Base-by-base conservation (phyloP, 176 grass and related monocot genomes). In the Carex littledalei region DNA sequence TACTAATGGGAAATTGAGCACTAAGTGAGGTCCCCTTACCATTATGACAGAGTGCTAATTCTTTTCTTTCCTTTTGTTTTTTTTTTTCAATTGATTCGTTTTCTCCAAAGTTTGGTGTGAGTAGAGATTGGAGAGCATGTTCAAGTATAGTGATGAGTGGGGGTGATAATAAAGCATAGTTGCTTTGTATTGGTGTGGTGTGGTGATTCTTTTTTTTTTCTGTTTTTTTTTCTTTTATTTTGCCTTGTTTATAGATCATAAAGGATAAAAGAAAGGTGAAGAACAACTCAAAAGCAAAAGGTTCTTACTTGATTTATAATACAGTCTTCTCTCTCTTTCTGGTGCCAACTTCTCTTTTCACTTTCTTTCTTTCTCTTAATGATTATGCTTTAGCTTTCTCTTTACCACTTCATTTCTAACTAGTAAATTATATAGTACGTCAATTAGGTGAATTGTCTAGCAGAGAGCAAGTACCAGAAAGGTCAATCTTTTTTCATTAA, bases 161-260 rank as follows among this genome's bases (percentile, higher is more conserved):
- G 17, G 39, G 20, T 83, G 88, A 85, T 84, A 94, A 95, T 94
- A 95, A 94, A 85, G 81, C 91, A 83, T 82, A 89, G 86, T 88
- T 94, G 91, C 69, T 92, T 62, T 95, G 90, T 85, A 65, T 92
- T 81, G 83, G 86, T 91, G 79, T 95, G 91, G 81, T 86, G 87
- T 90, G 83, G 67, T 71, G 83, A 45, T 26, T 63, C 6, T 85
- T 63, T 78, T 89, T 91, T 86, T 84, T 92, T 24, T 66, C 9
- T 45, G 1, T 29, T 39, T 84, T 83, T 89, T 84, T 90, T 89
- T 86, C 90, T 92, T 62, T 86, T 84, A 58, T 92, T 83, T 83
- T 81, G 49, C 68, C 71, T 60, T 94, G 92, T 94, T 91, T 84
- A 92, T 95, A 92, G 89, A 84, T 87, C 85, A 91, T 91, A 95